Percentiles rank a stretch among this genome's conserved stretches.
phyloP scores from a whole-genome alignment of 1,139 yeast species.

The Zygoascus sp. region DNA sequence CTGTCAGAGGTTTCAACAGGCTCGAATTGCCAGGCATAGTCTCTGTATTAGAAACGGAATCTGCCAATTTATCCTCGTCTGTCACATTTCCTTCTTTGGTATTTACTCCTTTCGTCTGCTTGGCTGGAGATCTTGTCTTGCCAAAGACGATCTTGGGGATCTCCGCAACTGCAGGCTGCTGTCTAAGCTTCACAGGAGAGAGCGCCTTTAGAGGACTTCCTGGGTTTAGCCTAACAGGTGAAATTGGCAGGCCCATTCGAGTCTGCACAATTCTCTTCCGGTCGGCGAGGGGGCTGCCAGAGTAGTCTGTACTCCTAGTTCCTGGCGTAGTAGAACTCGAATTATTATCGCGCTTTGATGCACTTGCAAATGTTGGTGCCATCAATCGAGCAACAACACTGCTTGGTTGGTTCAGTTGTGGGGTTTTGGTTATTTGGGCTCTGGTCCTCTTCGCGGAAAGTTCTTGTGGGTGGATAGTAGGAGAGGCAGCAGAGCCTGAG shows the following conservation, averaged over 20 bases:
- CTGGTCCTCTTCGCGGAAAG: neutral
- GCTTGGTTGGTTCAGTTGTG: slow-evolving; percentile 4
- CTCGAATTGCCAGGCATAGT: neutral
- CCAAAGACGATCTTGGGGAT: slow-evolving; percentile 3
- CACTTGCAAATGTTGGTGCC: slow-evolving; percentile 38
- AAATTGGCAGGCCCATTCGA: neutral
- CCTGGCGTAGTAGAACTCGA: slow-evolving; percentile 8
- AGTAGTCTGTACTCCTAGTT: neutral
- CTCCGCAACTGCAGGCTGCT: neutral
- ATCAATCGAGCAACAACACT: slow-evolving; percentile 30
- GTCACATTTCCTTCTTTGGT: neutral
- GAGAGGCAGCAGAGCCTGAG: neutral
- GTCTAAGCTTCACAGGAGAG: neutral
- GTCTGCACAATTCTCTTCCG: neutral
- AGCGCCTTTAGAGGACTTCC: neutral
- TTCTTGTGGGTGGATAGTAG: slow-evolving; percentile 1
- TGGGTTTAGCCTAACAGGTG: neutral
- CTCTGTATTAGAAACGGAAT: neutral
- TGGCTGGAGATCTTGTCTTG: slow-evolving; percentile 1
- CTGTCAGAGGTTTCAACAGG: slow-evolving; percentile 1
- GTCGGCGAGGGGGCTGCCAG: neutral
- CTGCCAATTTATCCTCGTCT: neutral
- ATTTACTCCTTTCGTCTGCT: neutral
- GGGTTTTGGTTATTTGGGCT: neutral
- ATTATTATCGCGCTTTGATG: slow-evolving; percentile 20